A percentile compares a stretch with the other conserved stretches of the same genome.
Conservation (phyloP, 495 filamentous ascomycete genomes). For the Daldinia childiae region DNA sequence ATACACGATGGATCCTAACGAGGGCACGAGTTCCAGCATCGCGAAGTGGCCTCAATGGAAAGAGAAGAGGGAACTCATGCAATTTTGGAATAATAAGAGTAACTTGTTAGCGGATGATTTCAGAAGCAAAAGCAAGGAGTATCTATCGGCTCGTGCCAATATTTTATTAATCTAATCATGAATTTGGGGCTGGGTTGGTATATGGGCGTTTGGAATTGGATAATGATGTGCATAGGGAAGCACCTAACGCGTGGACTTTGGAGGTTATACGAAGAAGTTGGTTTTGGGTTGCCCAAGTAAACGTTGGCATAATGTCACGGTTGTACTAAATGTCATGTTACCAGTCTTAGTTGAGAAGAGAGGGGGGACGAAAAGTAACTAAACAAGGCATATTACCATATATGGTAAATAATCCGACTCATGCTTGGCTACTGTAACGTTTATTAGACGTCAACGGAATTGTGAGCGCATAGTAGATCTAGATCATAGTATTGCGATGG, state of each 20-base stretch:
- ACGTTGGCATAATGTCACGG: neutral
- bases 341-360: neutral
- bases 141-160: conserved; percentile 56
- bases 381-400: neutral
- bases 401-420: neutral
- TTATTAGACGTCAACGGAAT: neutral
- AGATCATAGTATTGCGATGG: neutral
- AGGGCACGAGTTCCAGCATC: conserved; percentile 48
- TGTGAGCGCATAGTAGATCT: neutral
- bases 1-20: conserved; percentile 71
- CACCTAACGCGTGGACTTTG: neutral
- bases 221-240: neutral
- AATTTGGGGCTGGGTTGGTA: neutral
- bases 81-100: conserved; percentile 60
- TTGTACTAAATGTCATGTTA: neutral
- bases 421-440: neutral
- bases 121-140: conserved; percentile 59
- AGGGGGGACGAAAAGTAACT: neutral
- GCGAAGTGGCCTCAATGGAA: conserved; percentile 72
- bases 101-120: conserved; percentile 68
- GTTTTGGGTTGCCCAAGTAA: neutral
- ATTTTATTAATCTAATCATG: conserved; percentile 60
- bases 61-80: conserved; percentile 61
- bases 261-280: neutral
- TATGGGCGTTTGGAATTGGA: conserved; percentile 9